Conservation (phyloP, 352 stramenopile genomes). For the Phytophthora sojae region DNA sequence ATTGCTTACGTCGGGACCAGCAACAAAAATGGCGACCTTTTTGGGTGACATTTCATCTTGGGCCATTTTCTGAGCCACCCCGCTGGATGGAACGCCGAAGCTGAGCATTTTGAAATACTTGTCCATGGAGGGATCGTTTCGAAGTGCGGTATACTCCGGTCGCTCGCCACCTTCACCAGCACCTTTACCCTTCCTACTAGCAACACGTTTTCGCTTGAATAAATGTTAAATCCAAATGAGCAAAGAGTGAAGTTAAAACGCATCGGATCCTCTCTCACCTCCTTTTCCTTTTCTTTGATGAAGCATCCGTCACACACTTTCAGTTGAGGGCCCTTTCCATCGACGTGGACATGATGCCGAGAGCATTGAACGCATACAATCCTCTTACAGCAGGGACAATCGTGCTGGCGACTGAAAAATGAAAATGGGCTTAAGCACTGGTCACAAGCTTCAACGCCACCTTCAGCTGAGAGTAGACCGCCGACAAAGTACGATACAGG, state of each 20-base stretch:
- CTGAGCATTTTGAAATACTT: slow-evolving; percentile 91
- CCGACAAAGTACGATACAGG: slow-evolving; percentile 75
- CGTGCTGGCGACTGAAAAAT: slow-evolving; percentile 74
- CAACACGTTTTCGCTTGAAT: slow-evolving; percentile 48
- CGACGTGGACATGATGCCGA: slow-evolving; percentile 56
- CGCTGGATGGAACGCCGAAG: slow-evolving; percentile 73
- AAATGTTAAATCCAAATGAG: slow-evolving; percentile 16
- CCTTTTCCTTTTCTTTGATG: slow-evolving; percentile 70
- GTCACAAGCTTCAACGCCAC: slow-evolving; percentile 42
- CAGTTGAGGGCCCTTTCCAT: slow-evolving; percentile 47
- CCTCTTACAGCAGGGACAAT: slow-evolving; percentile 59
- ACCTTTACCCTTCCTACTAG: slow-evolving; percentile 26
- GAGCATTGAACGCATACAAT: slow-evolving; percentile 70
- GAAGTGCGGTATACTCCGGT: slow-evolving; percentile 61
- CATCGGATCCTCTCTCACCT: slow-evolving; percentile 38
- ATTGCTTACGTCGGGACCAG: slow-evolving; percentile 47
- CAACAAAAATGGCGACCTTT: slow-evolving; percentile 67
- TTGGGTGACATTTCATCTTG: slow-evolving; percentile 74
- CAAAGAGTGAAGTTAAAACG: background rate
- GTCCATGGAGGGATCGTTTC: slow-evolving; percentile 66
- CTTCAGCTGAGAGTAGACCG: slow-evolving; percentile 58
- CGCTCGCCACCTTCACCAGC: slow-evolving; percentile 38
- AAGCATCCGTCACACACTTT: slow-evolving; percentile 84
- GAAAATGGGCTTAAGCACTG: slow-evolving; percentile 73
- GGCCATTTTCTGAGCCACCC: slow-evolving; percentile 83